Percentiles rank a stretch among this genome's conserved stretches.
phyloP scores from a whole-genome alignment of 2,329 filamentous ascomycete species.

The Colletotrichum truncatum region DNA sequence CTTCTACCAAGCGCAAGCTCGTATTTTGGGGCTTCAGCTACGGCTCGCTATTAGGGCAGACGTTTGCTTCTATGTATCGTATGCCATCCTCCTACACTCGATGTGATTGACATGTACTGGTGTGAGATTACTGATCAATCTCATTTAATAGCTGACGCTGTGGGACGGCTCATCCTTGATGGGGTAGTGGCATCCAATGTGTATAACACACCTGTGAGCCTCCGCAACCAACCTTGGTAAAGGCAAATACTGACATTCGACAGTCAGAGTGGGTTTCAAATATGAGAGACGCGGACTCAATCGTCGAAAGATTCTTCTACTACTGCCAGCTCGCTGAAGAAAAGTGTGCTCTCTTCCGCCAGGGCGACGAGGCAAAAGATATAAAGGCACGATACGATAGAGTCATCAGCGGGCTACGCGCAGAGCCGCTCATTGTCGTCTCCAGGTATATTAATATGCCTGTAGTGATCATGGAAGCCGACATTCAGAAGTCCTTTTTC shows the following conservation, averaged over 20 bases:
- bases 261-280: constrained; percentile 43
- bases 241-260: neutral
- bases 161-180: constrained; percentile 43
- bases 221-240: neutral
- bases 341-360: constrained; percentile 48
- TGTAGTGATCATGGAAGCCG: constrained; percentile 46
- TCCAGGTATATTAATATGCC: constrained; percentile 40
- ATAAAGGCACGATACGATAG: constrained; percentile 41
- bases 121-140: neutral
- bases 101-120: neutral
- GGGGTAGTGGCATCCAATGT: constrained; percentile 41
- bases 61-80: constrained; percentile 48
- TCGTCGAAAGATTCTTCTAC: constrained; percentile 54
- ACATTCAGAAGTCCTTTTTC: constrained; percentile 48
- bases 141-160: constrained; percentile 24
- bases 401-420: constrained; percentile 42
- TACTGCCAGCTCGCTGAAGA: constrained; percentile 55
- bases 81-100: neutral
- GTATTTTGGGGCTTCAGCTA: constrained; percentile 50
- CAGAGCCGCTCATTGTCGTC: constrained; percentile 44
- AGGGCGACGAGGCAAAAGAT: constrained; percentile 38
- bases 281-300: constrained; percentile 54
- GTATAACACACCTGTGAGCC: constrained; percentile 42
- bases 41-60: constrained; percentile 45
- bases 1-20: constrained; percentile 34